A percentile compares a stretch with the other conserved stretches of the same genome.
These are phyloP conservation scores for Penicillium cosmopolitanum DNA, from an alignment of 495 filamentous ascomycete species.

Conservation along the genomic window DNA sequence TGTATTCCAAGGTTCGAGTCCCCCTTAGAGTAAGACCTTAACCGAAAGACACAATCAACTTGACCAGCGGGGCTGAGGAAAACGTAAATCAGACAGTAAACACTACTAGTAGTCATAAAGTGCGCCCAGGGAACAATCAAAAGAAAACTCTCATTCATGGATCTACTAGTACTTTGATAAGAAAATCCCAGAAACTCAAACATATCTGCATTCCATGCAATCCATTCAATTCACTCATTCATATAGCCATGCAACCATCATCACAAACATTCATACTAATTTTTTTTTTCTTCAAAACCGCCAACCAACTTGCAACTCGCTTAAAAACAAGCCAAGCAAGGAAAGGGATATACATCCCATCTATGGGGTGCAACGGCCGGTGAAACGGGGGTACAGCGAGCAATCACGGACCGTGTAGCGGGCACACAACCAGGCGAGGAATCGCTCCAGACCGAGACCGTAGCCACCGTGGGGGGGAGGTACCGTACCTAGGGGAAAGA, in stretches of 20 bases:
- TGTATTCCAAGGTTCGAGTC: no score
- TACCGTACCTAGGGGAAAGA: conserved; percentile 71
- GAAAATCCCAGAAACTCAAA: background rate
- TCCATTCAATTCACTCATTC: background rate
- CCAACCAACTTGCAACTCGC: background rate
- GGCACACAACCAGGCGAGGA: conserved; percentile 94
- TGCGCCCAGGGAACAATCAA: no score
- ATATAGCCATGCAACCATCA: background rate
- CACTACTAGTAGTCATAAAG: no score
- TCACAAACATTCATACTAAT: background rate
- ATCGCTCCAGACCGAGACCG: conserved; percentile 92
- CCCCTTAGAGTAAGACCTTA: no score
- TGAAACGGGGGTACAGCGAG: conserved; percentile 91
- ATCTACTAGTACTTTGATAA: background rate
- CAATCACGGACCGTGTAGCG: conserved; percentile 89
- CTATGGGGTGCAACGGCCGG: conserved; percentile 89
- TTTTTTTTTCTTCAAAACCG: background rate
- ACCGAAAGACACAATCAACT: no score
- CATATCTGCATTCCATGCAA: background rate
- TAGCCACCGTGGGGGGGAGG: conserved; percentile 95
- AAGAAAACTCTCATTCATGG: no score
- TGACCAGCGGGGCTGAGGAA: no score
- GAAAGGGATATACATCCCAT: background rate
- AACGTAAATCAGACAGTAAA: no score
- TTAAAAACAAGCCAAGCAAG: background rate